Evolutionary conservation across 176 grass and related monocot species (phyloP), one percentile per base, ranked within the genome.

Genomic region (Ensete glaucum): DNA sequence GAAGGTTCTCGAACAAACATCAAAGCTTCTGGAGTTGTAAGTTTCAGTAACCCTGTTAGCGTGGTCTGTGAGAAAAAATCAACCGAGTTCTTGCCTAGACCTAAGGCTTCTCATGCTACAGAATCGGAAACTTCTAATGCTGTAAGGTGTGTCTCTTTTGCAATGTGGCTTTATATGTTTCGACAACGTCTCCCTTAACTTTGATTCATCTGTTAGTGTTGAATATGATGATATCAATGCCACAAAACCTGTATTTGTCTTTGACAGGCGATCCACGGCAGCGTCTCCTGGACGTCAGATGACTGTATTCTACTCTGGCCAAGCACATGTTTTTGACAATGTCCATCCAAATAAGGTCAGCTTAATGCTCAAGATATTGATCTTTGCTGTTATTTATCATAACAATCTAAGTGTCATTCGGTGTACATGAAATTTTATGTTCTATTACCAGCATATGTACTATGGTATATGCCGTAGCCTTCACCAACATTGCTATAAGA

Each of bases 291-390:
- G 66, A 50, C 65, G 66, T 25, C 77, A 79, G 21, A 79, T 79
- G 77, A 79, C 65, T 19, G 71, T 79, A 69, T 79, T 79, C 53
- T 79, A 71, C 49, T 67, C 77, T 71, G 77, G 77, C 5, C 66
- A 79, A 79, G 77, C 77, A 16, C 66, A 79, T 19, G 77, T 79
- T n/a, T 79, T 79, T 79, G 77, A 79, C 58, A 23, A 60, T 51
- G 77, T 79, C 53, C 77, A 79, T 71, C 77, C 77, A 56, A 79
- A 71, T 57, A 79, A 79, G 77, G 77, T 79, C 1, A 48, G 77
- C 17, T 59, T 49, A 50, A 70, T 71, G 50, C 12, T 52, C 7
- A 51, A 71, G n/a, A 17, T 21, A 11, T 9, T 70, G 67, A 20
- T n/a, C 57, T 2, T 11, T 52, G 7, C 11, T n/a, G 0, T 51